Evolutionary conservation across 1,284 basidiomycete species (phyloP), one percentile per base, ranked within the genome.

Genomic region (Prillingera fragicola): DNA sequence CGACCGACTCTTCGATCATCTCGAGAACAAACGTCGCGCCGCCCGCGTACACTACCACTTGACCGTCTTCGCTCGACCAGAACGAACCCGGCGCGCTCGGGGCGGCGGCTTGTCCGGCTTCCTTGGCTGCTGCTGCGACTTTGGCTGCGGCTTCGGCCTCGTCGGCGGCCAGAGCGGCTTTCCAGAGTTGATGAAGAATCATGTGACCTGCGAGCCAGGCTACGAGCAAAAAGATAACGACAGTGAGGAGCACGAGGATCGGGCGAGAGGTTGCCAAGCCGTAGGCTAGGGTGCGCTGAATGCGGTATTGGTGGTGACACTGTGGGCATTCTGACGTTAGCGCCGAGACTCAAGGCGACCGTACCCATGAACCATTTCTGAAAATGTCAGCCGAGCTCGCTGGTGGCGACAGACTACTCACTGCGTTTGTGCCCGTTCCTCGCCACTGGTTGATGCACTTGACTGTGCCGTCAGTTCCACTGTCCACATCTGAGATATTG

Each of bases 381-480:
- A 7, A 4, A 10, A 23, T 19, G 33, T 45, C 25, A 48, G 43
- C 31, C 36, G 18, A 3, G 8, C 14, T 25, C 23, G 21, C 10
- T n/a, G 26, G 32, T 13, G 6, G 8, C 29, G 13, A 3, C n/a
- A 25, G 9, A 9, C 1, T 13, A 62, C 63, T 57, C 38, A 65
- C 66, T 8, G 60, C 56, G 29, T 70, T 69, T 19, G 60, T 48
- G 1, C 69, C 69, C 0, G 60, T 60, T 0, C 66, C 68, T 38
- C 69, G 53, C 69, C 69, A 71, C 24, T 63, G 58, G 36, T 68
- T 68, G 35, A 71, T 60, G 38, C 69, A 71, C 29, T 56, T 47
- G 23, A 71, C 69, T 64, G 33, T 12, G 12, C n/a, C n/a, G n/a
- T n/a, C n/a, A n/a, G n/a, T n/a, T n/a, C n/a, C n/a, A n/a, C 17